These are phyloP conservation scores for Leishmania major DNA, from an alignment of 208 protist species.

Conservation along the genomic window DNA sequence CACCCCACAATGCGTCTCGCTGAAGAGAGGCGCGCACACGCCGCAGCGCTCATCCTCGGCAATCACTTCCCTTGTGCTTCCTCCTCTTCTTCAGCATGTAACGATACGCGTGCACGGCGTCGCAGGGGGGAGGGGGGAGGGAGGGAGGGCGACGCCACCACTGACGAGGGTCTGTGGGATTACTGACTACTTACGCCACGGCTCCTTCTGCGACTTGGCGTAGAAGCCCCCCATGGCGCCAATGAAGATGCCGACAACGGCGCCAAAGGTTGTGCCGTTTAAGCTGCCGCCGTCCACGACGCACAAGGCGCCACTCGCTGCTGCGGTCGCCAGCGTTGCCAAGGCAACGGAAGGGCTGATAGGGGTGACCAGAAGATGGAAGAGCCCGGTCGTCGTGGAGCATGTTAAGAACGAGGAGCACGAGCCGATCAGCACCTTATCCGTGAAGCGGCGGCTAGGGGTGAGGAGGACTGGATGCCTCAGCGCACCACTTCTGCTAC, in stretches of 20 bases:
- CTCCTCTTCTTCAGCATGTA: background rate
- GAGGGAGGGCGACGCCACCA: background rate
- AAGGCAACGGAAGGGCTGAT: conserved; percentile 57
- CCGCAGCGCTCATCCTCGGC: background rate
- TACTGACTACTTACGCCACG: conserved; percentile 78
- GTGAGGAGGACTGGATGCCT: conserved; percentile 11
- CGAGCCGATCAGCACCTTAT: conserved; percentile 83
- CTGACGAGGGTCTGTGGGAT: background rate
- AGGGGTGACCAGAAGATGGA: conserved; percentile 87
- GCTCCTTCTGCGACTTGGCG: conserved; percentile 87
- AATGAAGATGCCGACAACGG: conserved; percentile 76
- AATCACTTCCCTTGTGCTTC: background rate
- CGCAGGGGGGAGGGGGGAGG: background rate
- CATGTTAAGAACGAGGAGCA: conserved; percentile 61
- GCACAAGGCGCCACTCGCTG: conserved; percentile 65
- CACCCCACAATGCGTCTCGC: background rate
- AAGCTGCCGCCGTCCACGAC: conserved; percentile 81
- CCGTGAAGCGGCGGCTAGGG: conserved; percentile 50
- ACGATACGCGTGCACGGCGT: background rate
- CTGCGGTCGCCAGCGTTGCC: conserved; percentile 68
- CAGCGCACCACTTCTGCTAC: background rate
- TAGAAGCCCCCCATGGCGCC: conserved; percentile 87
- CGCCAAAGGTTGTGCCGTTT: conserved; percentile 78
- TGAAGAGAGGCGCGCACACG: background rate
- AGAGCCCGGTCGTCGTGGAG: conserved; percentile 69